Conservation (phyloP, 2,329 filamentous ascomycete genomes). For the Nothomitra cinnamomea region DNA sequence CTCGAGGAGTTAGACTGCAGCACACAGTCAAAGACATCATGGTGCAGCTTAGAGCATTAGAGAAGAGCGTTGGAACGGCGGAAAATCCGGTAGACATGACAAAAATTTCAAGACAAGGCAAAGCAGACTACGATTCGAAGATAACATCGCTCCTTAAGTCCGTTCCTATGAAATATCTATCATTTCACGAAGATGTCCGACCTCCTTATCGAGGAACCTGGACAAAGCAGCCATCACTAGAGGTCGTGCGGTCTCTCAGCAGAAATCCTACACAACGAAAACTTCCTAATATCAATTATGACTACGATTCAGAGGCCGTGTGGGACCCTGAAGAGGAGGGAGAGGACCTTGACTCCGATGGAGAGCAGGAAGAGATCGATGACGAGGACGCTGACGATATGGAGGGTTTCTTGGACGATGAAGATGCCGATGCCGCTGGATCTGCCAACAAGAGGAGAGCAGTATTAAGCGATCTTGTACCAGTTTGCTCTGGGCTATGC, state of each 20-base stretch:
- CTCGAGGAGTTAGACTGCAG: background rate
- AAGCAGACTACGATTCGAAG: conserved; percentile 15
- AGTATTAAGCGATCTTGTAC: conserved; percentile 51
- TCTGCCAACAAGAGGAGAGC: conserved; percentile 31
- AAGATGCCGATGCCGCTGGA: conserved; percentile 38
- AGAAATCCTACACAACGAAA: conserved; percentile 36
- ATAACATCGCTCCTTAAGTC: conserved; percentile 27
- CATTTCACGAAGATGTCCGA: conserved; percentile 47
- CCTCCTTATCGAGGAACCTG: conserved; percentile 58
- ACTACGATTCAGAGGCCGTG: conserved; percentile 75
- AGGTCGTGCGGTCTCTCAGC: conserved; percentile 29
- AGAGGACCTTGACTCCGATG: conserved; percentile 47
- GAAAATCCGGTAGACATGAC: background rate
- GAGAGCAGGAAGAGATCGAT: conserved; percentile 51
- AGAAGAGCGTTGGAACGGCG: conserved; percentile 14
- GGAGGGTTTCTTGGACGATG: conserved; percentile 80
- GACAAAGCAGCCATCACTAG: conserved; percentile 37
- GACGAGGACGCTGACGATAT: conserved; percentile 69
- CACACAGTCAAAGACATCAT: conserved; percentile 3
- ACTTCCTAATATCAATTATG: conserved; percentile 54
- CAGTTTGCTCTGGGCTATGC: conserved; percentile 62
- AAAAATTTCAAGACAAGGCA: background rate
- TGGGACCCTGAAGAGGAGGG: conserved; percentile 67
- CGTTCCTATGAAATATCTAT: conserved; percentile 46
- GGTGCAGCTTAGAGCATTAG: conserved; percentile 13